Evolutionary conservation across 2,329 filamentous ascomycete genomes (phyloP).

Genomic region (Mariannaea elegans): DNA sequence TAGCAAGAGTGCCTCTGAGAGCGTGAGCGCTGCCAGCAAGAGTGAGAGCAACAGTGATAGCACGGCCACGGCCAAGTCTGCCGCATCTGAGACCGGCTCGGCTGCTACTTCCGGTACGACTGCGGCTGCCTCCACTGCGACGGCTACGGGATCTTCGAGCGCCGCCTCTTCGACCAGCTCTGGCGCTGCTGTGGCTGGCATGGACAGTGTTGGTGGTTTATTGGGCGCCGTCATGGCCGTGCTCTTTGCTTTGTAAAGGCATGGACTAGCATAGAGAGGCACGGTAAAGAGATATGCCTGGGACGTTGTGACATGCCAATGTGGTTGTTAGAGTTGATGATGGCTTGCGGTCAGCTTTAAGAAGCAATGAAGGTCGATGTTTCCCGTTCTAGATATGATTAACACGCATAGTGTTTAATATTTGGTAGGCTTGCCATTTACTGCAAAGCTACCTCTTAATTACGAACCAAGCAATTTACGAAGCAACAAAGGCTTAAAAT

Average conservation of each 20-base stretch:
- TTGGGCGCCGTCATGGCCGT: constrained; percentile 41
- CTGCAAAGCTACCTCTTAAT: constrained; percentile 16
- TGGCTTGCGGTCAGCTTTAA: not conserved
- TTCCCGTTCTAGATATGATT: constrained; percentile 13
- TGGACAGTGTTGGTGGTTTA: constrained; percentile 31
- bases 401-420: not conserved
- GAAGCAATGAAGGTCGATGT: not conserved
- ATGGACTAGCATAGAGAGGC: not conserved
- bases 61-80: constrained; percentile 8
- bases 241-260: constrained; percentile 41
- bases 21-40: not conserved
- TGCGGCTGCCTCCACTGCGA: not conserved
- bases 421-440: not conserved
- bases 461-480: not conserved
- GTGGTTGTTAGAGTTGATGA: not conserved
- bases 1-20: constrained; percentile 12
- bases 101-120: not conserved
- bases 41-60: constrained; percentile 6
- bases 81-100: not conserved
- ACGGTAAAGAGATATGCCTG: not conserved
- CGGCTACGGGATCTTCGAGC: constrained; percentile 2
- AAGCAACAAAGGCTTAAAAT: not conserved
- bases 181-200: constrained; percentile 10
- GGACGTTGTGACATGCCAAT: not conserved
- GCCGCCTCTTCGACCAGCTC: constrained; percentile 11